Conservation (phyloP, 306 rosid species). For the Malus fusca region DNA sequence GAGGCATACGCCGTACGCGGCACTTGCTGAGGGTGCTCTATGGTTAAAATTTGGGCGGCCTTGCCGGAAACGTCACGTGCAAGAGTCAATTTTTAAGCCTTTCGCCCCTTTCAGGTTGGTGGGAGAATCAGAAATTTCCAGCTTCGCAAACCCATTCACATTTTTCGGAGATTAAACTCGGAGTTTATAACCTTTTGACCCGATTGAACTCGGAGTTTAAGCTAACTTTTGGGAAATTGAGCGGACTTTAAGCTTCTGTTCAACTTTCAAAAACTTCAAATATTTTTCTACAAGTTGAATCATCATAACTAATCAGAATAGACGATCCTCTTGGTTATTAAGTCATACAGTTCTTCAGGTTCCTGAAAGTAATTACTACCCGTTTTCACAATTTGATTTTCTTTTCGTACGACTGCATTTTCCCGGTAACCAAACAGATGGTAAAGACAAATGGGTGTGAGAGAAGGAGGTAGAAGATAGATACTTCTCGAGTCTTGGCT, state of each 20-base stretch:
- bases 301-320: not conserved
- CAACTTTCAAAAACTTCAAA: not conserved
- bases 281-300: not conserved
- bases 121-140: too few relatives aligned
- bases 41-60: too few relatives aligned
- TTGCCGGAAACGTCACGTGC: too few relatives aligned
- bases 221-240: not conserved
- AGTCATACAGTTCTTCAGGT: not conserved
- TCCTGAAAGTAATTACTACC: not conserved
- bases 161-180: too few relatives aligned
- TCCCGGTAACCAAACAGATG: constrained; percentile 3
- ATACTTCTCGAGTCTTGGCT: constrained; percentile 79
- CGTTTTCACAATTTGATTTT: not conserved
- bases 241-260: not conserved
- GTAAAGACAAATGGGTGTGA: constrained; percentile 1
- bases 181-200: not conserved
- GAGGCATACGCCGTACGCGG: too few relatives aligned
- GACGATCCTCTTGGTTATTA: not conserved
- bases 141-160: too few relatives aligned
- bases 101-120: too few relatives aligned
- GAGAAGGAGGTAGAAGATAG: constrained; percentile 1
- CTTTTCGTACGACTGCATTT: not conserved
- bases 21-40: too few relatives aligned
- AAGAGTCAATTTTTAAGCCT: too few relatives aligned
- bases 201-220: not conserved